Evolutionary conservation across 2,329 filamentous ascomycete genomes (phyloP).

Genomic region (Geosmithia morbida): DNA sequence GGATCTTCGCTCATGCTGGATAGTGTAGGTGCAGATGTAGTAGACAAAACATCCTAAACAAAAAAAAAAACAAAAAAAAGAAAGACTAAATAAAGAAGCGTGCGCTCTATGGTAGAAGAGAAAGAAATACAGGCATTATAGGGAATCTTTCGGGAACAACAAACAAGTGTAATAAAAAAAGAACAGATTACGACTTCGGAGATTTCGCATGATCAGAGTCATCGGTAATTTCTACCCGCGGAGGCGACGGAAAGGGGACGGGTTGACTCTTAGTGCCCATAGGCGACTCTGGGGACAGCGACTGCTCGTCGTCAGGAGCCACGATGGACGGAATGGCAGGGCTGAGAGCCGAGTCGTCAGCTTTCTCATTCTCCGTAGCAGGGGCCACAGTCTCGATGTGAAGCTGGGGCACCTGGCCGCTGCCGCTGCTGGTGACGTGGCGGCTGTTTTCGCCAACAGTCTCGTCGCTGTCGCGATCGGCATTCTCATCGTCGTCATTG

Average conservation of each 20-base stretch:
- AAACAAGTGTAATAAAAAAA: neutral
- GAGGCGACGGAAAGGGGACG: no score
- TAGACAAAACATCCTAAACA: no score
- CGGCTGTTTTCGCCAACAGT: neutral
- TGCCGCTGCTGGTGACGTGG: neutral
- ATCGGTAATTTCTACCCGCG: neutral
- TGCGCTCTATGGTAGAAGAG: no score
- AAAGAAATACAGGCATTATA: no score
- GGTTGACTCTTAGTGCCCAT: no score
- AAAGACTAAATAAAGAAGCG: no score
- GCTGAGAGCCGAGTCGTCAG: neutral
- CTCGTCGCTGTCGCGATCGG: neutral
- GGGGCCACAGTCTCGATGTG: neutral
- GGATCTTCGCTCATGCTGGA: no score
- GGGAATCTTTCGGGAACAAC: neutral
- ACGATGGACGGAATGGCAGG: conserved; percentile 2
- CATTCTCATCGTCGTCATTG: neutral
- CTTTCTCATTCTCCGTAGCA: conserved; percentile 1
- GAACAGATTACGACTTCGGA: neutral
- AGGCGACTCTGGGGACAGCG: neutral
- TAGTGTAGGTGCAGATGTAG: no score
- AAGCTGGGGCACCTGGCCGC: neutral
- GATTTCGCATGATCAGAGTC: neutral
- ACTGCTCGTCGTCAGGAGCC: conserved; percentile 1
- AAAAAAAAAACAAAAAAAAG: no score